phyloP scores from a whole-genome alignment of 2,329 filamentous ascomycete genomes.

The Metarhizium anisopliae region DNA sequence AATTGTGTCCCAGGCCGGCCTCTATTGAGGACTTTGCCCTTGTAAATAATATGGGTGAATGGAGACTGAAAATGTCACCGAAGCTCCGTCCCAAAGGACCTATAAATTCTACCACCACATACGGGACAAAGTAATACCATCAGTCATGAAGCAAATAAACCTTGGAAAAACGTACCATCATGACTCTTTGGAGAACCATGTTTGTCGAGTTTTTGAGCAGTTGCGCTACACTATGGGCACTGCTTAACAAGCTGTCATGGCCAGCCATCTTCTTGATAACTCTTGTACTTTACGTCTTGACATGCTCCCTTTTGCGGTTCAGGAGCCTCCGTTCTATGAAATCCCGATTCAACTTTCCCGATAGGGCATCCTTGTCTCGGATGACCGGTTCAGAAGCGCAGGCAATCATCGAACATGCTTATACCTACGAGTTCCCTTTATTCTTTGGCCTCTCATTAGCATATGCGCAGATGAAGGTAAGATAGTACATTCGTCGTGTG shows the following conservation, averaged over 20 bases:
- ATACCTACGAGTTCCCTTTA: constrained; percentile 27
- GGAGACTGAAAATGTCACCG: no score
- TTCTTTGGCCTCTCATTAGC: constrained; percentile 28
- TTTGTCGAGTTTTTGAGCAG: no score
- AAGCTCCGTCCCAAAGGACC: no score
- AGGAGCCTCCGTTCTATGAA: constrained; percentile 20
- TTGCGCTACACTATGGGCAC: no score
- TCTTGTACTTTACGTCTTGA: constrained; percentile 20
- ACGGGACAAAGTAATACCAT: no score
- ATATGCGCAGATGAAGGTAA: constrained; percentile 28
- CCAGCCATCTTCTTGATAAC: not conserved
- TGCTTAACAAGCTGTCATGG: not conserved
- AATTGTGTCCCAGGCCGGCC: no score
- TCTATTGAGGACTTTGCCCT: no score
- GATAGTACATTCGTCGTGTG: not conserved
- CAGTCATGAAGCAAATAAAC: no score
- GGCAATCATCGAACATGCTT: constrained; percentile 28
- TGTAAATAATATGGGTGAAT: no score
- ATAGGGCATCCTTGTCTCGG: constrained; percentile 22
- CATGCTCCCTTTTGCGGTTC: constrained; percentile 28
- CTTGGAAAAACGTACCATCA: no score
- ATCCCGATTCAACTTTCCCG: constrained; percentile 21
- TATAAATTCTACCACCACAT: no score
- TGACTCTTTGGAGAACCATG: no score
- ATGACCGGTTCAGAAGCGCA: constrained; percentile 36